Evolutionary conservation across 129 eudicot species (phyloP).

Genomic region (Glebionis coronaria): DNA sequence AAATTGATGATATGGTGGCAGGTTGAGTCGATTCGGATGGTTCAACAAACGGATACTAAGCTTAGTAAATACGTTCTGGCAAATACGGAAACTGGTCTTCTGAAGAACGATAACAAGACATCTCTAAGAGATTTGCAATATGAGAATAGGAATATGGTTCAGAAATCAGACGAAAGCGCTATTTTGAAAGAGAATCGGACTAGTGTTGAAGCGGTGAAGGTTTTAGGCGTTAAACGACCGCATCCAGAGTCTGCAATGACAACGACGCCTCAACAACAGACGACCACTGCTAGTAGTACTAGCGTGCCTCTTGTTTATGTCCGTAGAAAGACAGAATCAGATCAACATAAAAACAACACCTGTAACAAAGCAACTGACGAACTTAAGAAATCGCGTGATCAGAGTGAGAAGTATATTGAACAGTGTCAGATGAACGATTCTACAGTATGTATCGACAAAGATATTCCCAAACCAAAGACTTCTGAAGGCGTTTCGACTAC

Average conservation of each 20-base stretch:
- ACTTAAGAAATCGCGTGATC: constrained; percentile 22
- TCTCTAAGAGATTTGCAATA: constrained; percentile 38
- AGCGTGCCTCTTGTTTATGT: constrained; percentile 77
- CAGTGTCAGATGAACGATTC: constrained; percentile 27
- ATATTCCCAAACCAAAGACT: constrained; percentile 25
- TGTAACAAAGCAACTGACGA: constrained; percentile 37
- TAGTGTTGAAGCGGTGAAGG: constrained; percentile 33
- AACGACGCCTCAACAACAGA: constrained; percentile 18
- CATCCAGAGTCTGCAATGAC: constrained; percentile 31
- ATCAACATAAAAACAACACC: constrained; percentile 39
- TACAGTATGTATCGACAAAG: constrained; percentile 18
- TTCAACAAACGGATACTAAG: constrained; percentile 62
- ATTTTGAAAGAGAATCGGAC: constrained; percentile 27
- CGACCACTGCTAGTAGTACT: constrained; percentile 26
- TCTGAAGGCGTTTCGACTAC: constrained; percentile 22
- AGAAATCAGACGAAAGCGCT: constrained; percentile 44
- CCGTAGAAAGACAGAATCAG: constrained; percentile 70
- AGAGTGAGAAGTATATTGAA: constrained; percentile 29
- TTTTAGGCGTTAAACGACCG: constrained; percentile 54
- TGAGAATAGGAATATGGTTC: constrained; percentile 28
- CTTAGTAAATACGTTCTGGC: constrained; percentile 40
- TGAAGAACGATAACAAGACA: constrained; percentile 52
- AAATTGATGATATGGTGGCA: constrained; percentile 12
- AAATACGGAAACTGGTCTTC: constrained; percentile 37
- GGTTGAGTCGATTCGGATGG: constrained; percentile 39